Evolutionary conservation across 2,329 filamentous ascomycete genomes (phyloP), one percentile per base, ranked within the genome.

Genomic region (Colletotrichum higginsianum): DNA sequence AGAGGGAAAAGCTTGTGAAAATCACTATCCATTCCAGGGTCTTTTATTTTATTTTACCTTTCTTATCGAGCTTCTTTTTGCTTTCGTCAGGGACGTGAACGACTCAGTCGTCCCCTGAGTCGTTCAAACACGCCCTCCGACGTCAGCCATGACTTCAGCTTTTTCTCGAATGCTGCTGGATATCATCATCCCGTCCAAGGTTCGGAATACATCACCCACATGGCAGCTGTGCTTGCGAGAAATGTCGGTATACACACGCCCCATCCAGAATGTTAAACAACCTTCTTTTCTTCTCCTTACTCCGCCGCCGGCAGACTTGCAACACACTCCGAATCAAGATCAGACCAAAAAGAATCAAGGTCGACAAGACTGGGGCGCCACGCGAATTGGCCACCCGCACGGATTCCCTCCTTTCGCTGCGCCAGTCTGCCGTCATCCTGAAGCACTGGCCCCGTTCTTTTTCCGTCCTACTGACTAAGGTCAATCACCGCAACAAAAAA

Each of bases 81-180:
- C 30, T 55, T 38, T 55, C 30, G 40, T 50, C 67, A 70, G 62
- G 26, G 62, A 49, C 6, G 18, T 23, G 8, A 26, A 60, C 42
- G 67, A 71, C n/a, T 71, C 67, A 40, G 35, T n/a, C 35, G n/a
- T 16, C 35, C 56, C 49, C 53, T 49, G 63, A 71, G 46, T 61
- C 64, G 63, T 60, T 35, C 26, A 16, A 16, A 21, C 26, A 4
- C 35, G 26, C 26, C 26, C 26, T 44, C 44, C 35, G 42, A 67
- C 57, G 67, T 61, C 63, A 71, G 40, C 23, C 35, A 71, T 71
- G 67, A 71, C 63, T 61, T 71, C 67, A 71, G 26, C 38, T 13
- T 61, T 61, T 61, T 13, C 30, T 4, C 26, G 4, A 16, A 35
- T 40, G 15, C 15, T 13, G 40, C n/a, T 49, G 26, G 47, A 11